Base-by-base conservation (phyloP, 2,329 filamentous ascomycete species). In the Pseudogymnoascus sp. region DNA sequence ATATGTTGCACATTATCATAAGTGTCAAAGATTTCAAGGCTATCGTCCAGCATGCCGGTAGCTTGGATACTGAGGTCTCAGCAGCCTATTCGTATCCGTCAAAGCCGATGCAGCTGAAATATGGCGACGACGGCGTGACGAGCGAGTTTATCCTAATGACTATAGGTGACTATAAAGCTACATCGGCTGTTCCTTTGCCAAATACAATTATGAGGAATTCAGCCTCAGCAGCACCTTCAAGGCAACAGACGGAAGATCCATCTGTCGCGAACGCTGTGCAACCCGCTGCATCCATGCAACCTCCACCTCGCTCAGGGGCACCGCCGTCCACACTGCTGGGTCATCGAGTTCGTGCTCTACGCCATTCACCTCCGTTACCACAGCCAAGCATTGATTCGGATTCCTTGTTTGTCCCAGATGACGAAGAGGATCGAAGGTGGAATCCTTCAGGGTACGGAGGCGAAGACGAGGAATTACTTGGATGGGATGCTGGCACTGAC, bases 101-200 rank as follows among this genome's bases (percentile, higher is more conserved):
- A 14, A 82, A 84, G 14, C 90, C 90, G 1, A 82, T 93, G 71
- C 87, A 91, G 69, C 81, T 93, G 64, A 84, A 80, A 50, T 93
- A 93, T 70, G 80, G 82, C 23, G 81, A 83, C 44, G 85, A 88
- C 64, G 88, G 86, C 35, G 79, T 92, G 33, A 76, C 83, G 38
- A 90, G 86, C 73, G 87, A 92, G 67, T 92, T 92, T 69, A 88
- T 91, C 47, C 81, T 93, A 65, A 92, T 92, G 89, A 93, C 90
- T 0, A 85, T 89, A 7, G 90, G 89, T 12, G 88, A 91, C 67
- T 79, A 66, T 14, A 70, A 71, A 62, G 67, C 64, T 16, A 64
- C 63, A 47, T 72, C 71, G 5, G 64, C 66, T 18, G 68, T 68
- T 44, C 70, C 71, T 59, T 67, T 61, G 12, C 67, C 68, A 47